A percentile compares a stretch with the other conserved stretches of the same genome.
Conservation (phyloP, 306 rosid genomes). For the Biancaea sappan region DNA sequence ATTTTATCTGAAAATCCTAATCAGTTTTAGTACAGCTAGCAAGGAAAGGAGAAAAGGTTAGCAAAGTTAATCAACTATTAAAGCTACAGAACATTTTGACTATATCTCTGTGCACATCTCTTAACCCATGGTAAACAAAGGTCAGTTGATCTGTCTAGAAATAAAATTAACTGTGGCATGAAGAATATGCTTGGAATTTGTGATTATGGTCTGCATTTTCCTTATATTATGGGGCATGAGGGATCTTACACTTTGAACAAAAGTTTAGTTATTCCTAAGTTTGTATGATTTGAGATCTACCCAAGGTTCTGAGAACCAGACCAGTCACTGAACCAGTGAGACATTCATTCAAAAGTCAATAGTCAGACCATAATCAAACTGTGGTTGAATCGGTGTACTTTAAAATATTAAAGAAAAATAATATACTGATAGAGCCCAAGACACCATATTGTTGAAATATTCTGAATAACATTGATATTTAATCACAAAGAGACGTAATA, state of each 20-base stretch:
- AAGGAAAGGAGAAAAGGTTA: neutral
- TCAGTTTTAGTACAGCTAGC: too few relatives aligned
- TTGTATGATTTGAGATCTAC: neutral
- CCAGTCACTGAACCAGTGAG: too few relatives aligned
- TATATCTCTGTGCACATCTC: neutral
- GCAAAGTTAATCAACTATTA: neutral
- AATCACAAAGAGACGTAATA: too few relatives aligned
- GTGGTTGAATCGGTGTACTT: too few relatives aligned
- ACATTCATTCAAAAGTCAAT: too few relatives aligned
- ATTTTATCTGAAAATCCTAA: too few relatives aligned
- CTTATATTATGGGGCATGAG: neutral
- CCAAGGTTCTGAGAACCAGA: too few relatives aligned
- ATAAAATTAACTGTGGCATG: neutral
- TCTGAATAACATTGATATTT: too few relatives aligned
- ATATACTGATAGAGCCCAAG: too few relatives aligned
- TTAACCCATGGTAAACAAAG: conserved; percentile 11
- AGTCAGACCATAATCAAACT: too few relatives aligned
- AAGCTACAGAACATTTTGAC: neutral
- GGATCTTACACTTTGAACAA: neutral
- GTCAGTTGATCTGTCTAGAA: conserved; percentile 13
- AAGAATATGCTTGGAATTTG: neutral
- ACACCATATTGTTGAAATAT: too few relatives aligned
- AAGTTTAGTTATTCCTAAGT: neutral
- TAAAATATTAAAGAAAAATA: too few relatives aligned
- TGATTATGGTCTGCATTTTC: neutral